Percentiles rank a stretch among this genome's conserved stretches.
These are phyloP conservation scores for Pseudocercospora vitis DNA, from an alignment of 2,329 filamentous ascomycete species.

Conservation along the genomic window DNA sequence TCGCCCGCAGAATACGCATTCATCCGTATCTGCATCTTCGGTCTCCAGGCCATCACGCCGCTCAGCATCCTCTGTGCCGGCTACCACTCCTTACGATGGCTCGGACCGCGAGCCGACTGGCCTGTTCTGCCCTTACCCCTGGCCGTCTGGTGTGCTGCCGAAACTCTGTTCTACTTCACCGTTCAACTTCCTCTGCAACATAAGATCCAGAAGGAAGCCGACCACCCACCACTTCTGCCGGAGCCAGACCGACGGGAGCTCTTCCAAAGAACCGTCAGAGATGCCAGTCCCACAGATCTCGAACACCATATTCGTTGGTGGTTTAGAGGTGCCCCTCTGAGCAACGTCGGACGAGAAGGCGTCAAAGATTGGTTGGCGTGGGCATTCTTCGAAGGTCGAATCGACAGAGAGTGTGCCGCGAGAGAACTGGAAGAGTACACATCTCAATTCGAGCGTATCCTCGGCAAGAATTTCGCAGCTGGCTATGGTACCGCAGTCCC, in stretches of 20 bases:
- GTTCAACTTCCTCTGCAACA: conserved; percentile 47
- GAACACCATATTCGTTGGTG: conserved; percentile 61
- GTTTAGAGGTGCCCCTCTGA: conserved; percentile 60
- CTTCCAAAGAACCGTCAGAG: conserved; percentile 57
- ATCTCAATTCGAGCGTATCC: conserved; percentile 53
- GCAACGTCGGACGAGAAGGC: conserved; percentile 64
- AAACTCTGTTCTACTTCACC: conserved; percentile 16
- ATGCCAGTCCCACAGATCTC: conserved; percentile 50
- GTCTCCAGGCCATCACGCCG: conserved; percentile 17
- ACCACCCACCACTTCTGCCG: conserved; percentile 50
- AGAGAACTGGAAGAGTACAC: conserved; percentile 58
- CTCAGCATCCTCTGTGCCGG: conserved; percentile 11
- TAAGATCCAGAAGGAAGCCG: conserved; percentile 53
- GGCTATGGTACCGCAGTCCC: conserved; percentile 59
- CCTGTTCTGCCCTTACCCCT: conserved; percentile 12
- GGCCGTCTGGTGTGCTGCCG: conserved; percentile 13
- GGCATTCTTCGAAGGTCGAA: conserved; percentile 65
- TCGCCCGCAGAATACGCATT: conserved; percentile 20
- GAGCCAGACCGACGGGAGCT: conserved; percentile 54
- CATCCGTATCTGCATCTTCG: conserved; percentile 24
- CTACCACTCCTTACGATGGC: conserved; percentile 1
- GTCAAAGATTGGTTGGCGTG: conserved; percentile 66
- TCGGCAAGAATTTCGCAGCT: conserved; percentile 47
- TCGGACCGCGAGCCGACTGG: background rate
- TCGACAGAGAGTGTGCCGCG: conserved; percentile 56